Conservation (phyloP, 2,329 filamentous ascomycete genomes). For the Plectosphaerella sp. region DNA sequence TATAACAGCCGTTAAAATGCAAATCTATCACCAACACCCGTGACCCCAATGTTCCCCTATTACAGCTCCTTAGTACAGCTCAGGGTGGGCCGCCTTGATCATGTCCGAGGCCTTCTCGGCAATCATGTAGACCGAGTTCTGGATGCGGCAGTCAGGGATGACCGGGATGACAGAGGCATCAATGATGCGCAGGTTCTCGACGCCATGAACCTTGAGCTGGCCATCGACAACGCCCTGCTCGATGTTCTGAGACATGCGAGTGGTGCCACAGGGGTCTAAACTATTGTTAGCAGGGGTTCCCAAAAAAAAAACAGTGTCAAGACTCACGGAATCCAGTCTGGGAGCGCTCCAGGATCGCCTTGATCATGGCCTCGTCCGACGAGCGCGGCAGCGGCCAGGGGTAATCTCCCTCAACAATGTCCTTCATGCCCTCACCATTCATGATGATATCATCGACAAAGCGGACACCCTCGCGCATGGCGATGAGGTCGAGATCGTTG, state of each 20-base stretch:
- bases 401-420: conserved; percentile 48
- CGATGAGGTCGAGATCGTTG: conserved; percentile 51
- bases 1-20: too few species aligned
- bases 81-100: conserved; percentile 9
- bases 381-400: conserved; percentile 57
- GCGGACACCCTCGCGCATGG: conserved; percentile 52
- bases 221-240: conserved; percentile 48
- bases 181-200: conserved; percentile 47
- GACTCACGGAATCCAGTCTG: conserved; percentile 50
- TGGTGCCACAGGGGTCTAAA: conserved; percentile 49
- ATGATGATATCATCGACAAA: conserved; percentile 54
- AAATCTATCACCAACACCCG: too few species aligned
- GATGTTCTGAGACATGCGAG: conserved; percentile 46
- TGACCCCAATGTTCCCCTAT: too few species aligned
- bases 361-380: conserved; percentile 52
- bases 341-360: conserved; percentile 50
- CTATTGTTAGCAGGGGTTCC: conserved; percentile 3
- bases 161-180: conserved; percentile 54
- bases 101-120: conserved; percentile 41
- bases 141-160: conserved; percentile 52
- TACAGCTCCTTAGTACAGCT: conserved; percentile 17
- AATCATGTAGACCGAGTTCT: conserved; percentile 57
- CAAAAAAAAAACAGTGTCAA: neutral
- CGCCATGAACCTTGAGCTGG: conserved; percentile 46
- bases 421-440: conserved; percentile 51